Base-by-base conservation (phyloP, 2,329 filamentous ascomycete genomes). In the Conoideocrella luteorostrata region DNA sequence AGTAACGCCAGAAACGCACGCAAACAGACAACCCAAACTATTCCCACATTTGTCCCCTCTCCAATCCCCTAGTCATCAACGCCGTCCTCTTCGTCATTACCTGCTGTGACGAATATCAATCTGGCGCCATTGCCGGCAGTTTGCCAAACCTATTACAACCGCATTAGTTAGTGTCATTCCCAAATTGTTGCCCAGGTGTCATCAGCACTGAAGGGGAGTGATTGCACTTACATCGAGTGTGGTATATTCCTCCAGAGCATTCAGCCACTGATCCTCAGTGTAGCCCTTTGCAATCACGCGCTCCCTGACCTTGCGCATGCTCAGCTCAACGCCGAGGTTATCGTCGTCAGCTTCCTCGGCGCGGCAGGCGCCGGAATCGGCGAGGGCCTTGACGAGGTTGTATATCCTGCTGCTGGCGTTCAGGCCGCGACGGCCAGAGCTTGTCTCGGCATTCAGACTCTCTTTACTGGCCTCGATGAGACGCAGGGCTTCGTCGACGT, bases 261-360 rank as follows among this genome's bases (percentile, higher is more conserved):
- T 78, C 58, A 86, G 75, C 69, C 95, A 89, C 65, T 98, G 90
- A 65, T 97, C 88, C 52, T 89, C 84, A 0, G 91, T 98, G 65
- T 96, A 98, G 3, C 93, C 93, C 76, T 95, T 96, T 42, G 90
- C 93, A 56, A 97, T 75, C 23, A 98, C 89, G 52, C 93, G 73
- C 66, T 96, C 90, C 62, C 90, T 80, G 47, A 98, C 88, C 66
- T 88, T 86, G 53, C 86, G 79, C 71, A 98, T 77, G 64, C 84
- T 93, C 56, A 98, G 69, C 65, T 96, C 90, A 17, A 76, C 62
- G 13, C 74, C 72, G 28, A 64, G 60, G 43, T 69, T 71, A 17
- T 74, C 72, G 4, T 74, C 72, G 0, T 74, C 86, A 54, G 61
- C 74, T 22, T 76, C 74, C 26, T 87, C 88, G 37, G 88, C 82